phyloP scores from a whole-genome alignment of 768 basidiomycete genomes.

The Calvatia gigantea region DNA sequence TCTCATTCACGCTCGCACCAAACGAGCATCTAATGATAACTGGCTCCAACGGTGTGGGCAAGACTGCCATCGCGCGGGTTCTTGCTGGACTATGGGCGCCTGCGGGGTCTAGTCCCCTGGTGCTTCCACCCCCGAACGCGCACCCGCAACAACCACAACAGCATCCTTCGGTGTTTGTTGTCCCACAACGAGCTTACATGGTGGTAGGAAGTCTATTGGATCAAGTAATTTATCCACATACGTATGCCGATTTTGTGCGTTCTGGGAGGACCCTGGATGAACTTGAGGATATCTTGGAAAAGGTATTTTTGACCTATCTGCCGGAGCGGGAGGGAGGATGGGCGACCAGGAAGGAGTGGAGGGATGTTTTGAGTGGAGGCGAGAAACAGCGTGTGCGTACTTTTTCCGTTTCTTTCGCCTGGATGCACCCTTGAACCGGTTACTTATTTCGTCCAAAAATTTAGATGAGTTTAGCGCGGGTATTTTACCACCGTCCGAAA shows the following conservation, averaged over 20 bases:
- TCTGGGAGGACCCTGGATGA: slow-evolving; percentile 63
- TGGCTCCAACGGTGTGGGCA: slow-evolving; percentile 89
- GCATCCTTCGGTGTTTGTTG: slow-evolving; percentile 66
- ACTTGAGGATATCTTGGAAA: slow-evolving; percentile 71
- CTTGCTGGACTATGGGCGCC: slow-evolving; percentile 88
- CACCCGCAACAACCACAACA: slow-evolving; percentile 35
- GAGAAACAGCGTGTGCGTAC: slow-evolving; percentile 77
- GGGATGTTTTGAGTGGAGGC: slow-evolving; percentile 92
- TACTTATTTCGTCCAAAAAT: background rate
- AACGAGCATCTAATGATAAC: slow-evolving; percentile 94
- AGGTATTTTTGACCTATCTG: slow-evolving; percentile 81
- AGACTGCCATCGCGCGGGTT: slow-evolving; percentile 86
- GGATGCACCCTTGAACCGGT: background rate
- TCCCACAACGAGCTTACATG: slow-evolving; percentile 95
- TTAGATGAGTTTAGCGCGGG: slow-evolving; percentile 83
- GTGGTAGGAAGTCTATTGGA: slow-evolving; percentile 83
- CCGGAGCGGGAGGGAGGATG: slow-evolving; percentile 88
- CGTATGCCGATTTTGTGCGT: slow-evolving; percentile 67
- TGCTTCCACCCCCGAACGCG: slow-evolving; percentile 17
- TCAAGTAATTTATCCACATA: slow-evolving; percentile 92
- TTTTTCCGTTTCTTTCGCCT: background rate
- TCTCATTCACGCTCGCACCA: slow-evolving; percentile 57
- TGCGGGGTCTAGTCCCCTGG: slow-evolving; percentile 24
- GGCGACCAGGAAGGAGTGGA: slow-evolving; percentile 90
- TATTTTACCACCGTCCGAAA: slow-evolving; percentile 83